These are phyloP conservation scores for Magnaporthiopsis rhizophila DNA, from an alignment of 2,329 filamentous ascomycete genomes.

Conservation along the genomic window DNA sequence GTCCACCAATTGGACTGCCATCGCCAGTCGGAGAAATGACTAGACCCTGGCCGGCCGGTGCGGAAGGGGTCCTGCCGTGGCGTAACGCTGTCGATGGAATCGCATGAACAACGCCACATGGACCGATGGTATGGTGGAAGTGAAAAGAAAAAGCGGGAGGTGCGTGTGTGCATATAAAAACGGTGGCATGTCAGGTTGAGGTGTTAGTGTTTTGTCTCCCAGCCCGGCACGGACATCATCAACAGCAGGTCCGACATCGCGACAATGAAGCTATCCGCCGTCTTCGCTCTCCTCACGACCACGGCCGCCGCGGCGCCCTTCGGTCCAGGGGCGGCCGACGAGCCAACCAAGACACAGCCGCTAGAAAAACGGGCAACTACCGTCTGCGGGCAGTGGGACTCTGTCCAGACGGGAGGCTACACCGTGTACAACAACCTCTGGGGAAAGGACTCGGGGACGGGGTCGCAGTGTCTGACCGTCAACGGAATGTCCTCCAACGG, in stretches of 20 bases:
- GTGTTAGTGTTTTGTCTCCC: neutral
- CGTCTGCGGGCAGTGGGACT: constrained; percentile 13
- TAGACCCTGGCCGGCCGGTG: neutral
- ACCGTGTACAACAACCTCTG: constrained; percentile 47
- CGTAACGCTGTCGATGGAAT: neutral
- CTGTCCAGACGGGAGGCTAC: constrained; percentile 25
- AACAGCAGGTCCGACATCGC: neutral
- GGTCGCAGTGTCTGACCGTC: constrained; percentile 34
- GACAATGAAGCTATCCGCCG: constrained; percentile 9
- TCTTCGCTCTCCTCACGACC: constrained; percentile 9
- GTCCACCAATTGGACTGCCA: neutral
- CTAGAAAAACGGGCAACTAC: constrained; percentile 9
- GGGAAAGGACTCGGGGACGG: constrained; percentile 29
- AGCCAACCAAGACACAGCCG: constrained; percentile 1
- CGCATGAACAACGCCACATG: neutral
- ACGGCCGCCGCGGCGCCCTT: constrained; percentile 10
- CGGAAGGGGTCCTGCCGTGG: neutral
- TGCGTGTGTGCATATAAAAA: neutral
- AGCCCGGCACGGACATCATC: neutral
- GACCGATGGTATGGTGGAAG: neutral
- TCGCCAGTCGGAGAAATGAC: neutral
- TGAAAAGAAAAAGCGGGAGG: neutral
- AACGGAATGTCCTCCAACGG: constrained; percentile 24
- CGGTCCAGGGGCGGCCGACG: neutral
- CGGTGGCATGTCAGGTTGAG: neutral